Percentiles rank a stretch among this genome's conserved stretches.
Conservation (phyloP, 1,139 yeast genomes). For the Geotrichum macrosporum region DNA sequence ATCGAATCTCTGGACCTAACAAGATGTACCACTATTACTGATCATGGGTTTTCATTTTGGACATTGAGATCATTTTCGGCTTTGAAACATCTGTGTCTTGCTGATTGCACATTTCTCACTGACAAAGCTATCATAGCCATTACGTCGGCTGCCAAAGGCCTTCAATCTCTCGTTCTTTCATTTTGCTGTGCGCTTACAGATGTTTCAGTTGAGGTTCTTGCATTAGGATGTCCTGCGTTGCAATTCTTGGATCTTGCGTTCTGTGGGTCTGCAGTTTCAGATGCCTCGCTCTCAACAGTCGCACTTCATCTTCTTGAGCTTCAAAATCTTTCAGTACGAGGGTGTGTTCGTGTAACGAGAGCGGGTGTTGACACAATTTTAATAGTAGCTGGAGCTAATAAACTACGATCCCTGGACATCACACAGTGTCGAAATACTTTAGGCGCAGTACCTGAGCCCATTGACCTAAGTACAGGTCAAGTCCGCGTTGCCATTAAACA, state of each 20-base stretch:
- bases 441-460: neutral
- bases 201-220: constrained; percentile 58
- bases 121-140: constrained; percentile 61
- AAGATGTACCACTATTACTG: constrained; percentile 73
- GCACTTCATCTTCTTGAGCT: constrained; percentile 52
- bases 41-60: constrained; percentile 67
- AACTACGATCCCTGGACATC: constrained; percentile 52
- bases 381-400: constrained; percentile 48
- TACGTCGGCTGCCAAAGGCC: constrained; percentile 56
- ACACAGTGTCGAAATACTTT: constrained; percentile 59
- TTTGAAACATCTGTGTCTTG: constrained; percentile 50
- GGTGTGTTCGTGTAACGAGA: constrained; percentile 70
- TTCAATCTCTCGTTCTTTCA: constrained; percentile 56
- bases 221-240: constrained; percentile 59
- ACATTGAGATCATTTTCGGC: constrained; percentile 51
- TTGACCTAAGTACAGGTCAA: neutral
- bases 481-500: constrained; percentile 4
- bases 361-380: constrained; percentile 67
- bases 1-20: constrained; percentile 59
- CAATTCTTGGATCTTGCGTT: constrained; percentile 56
- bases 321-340: constrained; percentile 51
- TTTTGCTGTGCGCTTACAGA: constrained; percentile 76
- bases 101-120: constrained; percentile 69
- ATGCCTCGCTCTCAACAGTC: constrained; percentile 59
- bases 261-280: constrained; percentile 78